phyloP scores from a whole-genome alignment of 257 asterid species.

The Gardenia jasminoides region DNA sequence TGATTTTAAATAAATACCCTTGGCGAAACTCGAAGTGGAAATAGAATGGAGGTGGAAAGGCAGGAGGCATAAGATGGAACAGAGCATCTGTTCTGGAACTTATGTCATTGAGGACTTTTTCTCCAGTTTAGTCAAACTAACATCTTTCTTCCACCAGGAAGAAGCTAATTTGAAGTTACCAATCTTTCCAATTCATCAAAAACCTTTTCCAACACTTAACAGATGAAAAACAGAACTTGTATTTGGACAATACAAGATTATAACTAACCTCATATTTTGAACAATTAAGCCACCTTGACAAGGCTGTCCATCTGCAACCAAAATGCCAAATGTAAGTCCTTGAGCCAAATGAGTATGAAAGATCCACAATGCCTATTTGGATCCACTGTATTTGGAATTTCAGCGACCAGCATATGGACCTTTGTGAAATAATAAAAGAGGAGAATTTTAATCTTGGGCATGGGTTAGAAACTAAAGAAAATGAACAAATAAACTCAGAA shows the following conservation, averaged over 20 bases:
- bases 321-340: constrained; percentile 6
- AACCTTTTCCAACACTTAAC: too few species aligned
- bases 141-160: neutral
- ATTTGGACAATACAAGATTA: neutral
- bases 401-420: constrained; percentile 2
- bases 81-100: too few species aligned
- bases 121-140: neutral
- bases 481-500: neutral
- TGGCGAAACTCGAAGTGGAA: too few species aligned
- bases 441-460: neutral
- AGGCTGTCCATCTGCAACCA: constrained; percentile 70
- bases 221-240: neutral
- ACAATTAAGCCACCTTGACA: constrained; percentile 79
- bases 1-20: neutral
- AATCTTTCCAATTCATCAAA: neutral
- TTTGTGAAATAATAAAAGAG: neutral
- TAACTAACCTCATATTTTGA: constrained; percentile 82
- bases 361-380: neutral
- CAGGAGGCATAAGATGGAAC: neutral
- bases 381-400: neutral
- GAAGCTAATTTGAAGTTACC: neutral
- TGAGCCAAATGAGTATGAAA: constrained; percentile 2
- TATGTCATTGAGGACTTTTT: too few species aligned
- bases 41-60: neutral
- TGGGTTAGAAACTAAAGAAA: neutral